Evolutionary conservation across 2,329 filamentous ascomycete species (phyloP).

Genomic region (Talaromyces sp.): DNA sequence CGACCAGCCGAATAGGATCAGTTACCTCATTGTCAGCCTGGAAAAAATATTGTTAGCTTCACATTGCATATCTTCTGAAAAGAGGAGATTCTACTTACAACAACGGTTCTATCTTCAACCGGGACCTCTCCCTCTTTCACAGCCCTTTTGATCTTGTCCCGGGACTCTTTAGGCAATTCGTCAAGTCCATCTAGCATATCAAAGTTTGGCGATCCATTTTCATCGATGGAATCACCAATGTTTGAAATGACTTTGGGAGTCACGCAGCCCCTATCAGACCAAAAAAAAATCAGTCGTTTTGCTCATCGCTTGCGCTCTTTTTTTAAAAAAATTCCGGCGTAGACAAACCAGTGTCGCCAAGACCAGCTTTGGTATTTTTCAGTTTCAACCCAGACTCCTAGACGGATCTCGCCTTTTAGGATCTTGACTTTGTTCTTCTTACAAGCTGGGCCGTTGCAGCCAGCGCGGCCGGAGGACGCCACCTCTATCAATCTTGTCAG

Average conservation of each 20-base stretch:
- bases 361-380: conserved; percentile 59
- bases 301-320: background rate
- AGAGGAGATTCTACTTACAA: conserved; percentile 55
- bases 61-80: background rate
- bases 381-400: conserved; percentile 68
- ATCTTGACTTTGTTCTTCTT: conserved; percentile 68
- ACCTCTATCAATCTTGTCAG: conserved; percentile 53
- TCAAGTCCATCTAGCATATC: conserved; percentile 76
- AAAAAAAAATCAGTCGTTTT: background rate
- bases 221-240: conserved; percentile 48
- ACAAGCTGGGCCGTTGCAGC: conserved; percentile 69
- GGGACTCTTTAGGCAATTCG: conserved; percentile 63
- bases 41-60: conserved; percentile 19
- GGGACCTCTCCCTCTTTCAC: conserved; percentile 75
- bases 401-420: conserved; percentile 70
- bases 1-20: background rate
- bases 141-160: conserved; percentile 70
- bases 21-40: background rate
- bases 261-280: conserved; percentile 71
- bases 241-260: conserved; percentile 70
- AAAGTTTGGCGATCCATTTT: conserved; percentile 51
- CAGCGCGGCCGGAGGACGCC: conserved; percentile 66
- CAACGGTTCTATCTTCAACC: conserved; percentile 82
- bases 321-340: background rate
- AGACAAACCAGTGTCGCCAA: conserved; percentile 80